Conservation (phyloP, 371 early-diverging fungal species). For the Mycotypha africana region DNA sequence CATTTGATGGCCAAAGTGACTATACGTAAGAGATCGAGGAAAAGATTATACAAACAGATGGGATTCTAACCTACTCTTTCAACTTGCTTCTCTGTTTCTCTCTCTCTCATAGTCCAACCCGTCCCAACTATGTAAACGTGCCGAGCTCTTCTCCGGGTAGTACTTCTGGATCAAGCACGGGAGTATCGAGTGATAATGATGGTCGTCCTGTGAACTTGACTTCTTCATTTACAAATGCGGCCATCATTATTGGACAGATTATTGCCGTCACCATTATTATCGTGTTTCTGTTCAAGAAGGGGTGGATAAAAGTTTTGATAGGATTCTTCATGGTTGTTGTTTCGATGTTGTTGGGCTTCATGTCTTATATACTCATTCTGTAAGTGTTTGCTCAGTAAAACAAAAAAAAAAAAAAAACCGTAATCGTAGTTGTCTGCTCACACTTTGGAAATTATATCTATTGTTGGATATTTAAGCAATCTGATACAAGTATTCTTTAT, state of each 20-base stretch:
- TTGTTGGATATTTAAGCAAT: constrained; percentile 28
- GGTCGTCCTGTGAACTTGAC: too few relatives aligned
- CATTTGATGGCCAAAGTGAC: constrained; percentile 48
- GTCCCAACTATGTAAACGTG: constrained; percentile 38
- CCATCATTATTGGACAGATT: constrained; percentile 73
- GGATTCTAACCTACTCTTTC: too few relatives aligned
- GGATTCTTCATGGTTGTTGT: constrained; percentile 77
- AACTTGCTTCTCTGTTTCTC: too few relatives aligned
- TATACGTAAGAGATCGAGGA: constrained; percentile 56
- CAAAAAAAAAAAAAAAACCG: too few relatives aligned
- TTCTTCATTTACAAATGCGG: constrained; percentile 57
- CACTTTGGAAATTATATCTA: too few relatives aligned
- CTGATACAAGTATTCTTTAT: constrained; percentile 57
- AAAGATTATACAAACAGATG: too few relatives aligned
- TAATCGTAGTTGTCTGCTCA: too few relatives aligned
- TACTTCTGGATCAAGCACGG: too few relatives aligned
- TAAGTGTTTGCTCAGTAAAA: constrained; percentile 24
- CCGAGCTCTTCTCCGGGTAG: too few relatives aligned
- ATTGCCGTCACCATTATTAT: constrained; percentile 75
- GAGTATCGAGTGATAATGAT: too few relatives aligned
- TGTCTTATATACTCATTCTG: constrained; percentile 66
- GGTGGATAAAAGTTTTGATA: constrained; percentile 72
- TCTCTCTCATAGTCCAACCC: too few relatives aligned
- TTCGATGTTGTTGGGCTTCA: constrained; percentile 64
- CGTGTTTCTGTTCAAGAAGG: constrained; percentile 68